Conservation (phyloP, 2,329 filamentous ascomycete genomes). For the Fulvia fulva region DNA sequence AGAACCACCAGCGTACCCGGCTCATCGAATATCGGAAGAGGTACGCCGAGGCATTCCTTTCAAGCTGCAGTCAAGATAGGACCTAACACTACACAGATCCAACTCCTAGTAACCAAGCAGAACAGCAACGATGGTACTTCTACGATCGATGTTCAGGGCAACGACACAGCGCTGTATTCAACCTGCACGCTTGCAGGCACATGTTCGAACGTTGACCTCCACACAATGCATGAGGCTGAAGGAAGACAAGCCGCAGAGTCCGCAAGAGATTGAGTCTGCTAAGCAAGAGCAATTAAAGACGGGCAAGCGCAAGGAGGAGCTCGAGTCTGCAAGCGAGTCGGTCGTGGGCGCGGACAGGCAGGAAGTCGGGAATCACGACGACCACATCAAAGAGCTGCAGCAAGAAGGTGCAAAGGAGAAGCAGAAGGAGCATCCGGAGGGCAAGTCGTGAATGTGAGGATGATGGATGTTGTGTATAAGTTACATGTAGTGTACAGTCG, state of each 20-base stretch:
- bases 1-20: too few species aligned
- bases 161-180: not conserved
- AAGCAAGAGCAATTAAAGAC: slow-evolving; percentile 45
- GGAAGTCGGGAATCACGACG: slow-evolving; percentile 40
- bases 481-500: not conserved
- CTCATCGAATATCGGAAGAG: not conserved
- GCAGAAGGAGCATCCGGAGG: slow-evolving; percentile 35
- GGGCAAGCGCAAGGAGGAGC: slow-evolving; percentile 39
- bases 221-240: slow-evolving; percentile 36
- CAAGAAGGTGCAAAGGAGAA: slow-evolving; percentile 41
- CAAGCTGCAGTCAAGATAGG: too few species aligned
- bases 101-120: not conserved
- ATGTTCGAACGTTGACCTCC: slow-evolving; percentile 27
- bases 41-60: too few species aligned
- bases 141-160: not conserved
- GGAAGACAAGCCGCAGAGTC: slow-evolving; percentile 37
- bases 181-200: not conserved
- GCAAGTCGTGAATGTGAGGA: slow-evolving; percentile 15
- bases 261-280: slow-evolving; percentile 39
- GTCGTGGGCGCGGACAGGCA: slow-evolving; percentile 42
- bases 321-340: slow-evolving; percentile 40
- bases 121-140: not conserved
- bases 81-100: not conserved
- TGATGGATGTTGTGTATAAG: not conserved
- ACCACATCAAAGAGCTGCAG: slow-evolving; percentile 44